phyloP scores from a whole-genome alignment of 768 basidiomycete species.

The Amanita rubescens region DNA sequence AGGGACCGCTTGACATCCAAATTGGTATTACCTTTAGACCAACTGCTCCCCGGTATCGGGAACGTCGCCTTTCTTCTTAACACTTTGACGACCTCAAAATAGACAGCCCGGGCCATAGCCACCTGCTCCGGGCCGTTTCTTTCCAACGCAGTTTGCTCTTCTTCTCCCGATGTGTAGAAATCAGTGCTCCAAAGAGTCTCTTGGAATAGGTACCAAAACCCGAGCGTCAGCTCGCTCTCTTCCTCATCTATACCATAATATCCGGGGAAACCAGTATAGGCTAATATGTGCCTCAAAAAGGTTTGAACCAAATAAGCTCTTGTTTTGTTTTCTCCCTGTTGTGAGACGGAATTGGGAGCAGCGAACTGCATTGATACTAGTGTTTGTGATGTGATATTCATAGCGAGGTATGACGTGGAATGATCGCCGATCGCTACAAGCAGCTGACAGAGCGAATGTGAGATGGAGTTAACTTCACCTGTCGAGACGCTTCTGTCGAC shows the following conservation, averaged over 20 bases:
- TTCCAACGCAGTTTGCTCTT: constrained; percentile 15
- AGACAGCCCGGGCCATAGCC: constrained; percentile 65
- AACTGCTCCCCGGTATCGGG: constrained; percentile 46
- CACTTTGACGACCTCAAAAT: constrained; percentile 67
- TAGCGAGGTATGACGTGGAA: constrained; percentile 70
- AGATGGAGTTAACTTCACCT: constrained; percentile 45
- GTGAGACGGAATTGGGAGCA: constrained; percentile 12
- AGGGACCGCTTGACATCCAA: background rate
- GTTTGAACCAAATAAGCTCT: constrained; percentile 54
- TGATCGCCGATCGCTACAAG: constrained; percentile 81
- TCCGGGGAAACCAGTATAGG: constrained; percentile 66
- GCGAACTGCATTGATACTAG: constrained; percentile 24
- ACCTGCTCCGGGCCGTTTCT: constrained; percentile 28
- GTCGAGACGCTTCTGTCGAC: constrained; percentile 25
- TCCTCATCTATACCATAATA: constrained; percentile 81
- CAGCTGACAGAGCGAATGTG: constrained; percentile 74
- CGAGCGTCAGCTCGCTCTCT: constrained; percentile 79
- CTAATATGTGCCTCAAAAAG: constrained; percentile 63
- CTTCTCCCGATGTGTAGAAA: constrained; percentile 31
- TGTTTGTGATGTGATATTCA: constrained; percentile 47
- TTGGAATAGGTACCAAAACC: constrained; percentile 89
- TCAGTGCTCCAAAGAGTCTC: constrained; percentile 76
- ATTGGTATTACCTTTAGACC: constrained; percentile 59
- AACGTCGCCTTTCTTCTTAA: constrained; percentile 71
- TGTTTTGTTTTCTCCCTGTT: constrained; percentile 20